phyloP scores from a whole-genome alignment of 768 basidiomycete genomes.

The Lentinula raphanica region DNA sequence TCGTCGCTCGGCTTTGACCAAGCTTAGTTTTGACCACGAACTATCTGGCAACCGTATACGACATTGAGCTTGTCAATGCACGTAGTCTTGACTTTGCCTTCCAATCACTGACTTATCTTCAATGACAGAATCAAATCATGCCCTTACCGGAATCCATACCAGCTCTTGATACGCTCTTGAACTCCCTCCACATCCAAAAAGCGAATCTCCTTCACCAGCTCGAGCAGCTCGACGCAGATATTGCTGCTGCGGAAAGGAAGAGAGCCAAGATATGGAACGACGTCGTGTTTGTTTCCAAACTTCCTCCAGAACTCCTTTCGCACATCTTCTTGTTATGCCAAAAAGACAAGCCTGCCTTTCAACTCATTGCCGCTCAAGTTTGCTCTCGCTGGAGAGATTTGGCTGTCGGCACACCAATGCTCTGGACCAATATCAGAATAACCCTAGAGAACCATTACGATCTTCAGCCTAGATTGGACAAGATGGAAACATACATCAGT shows the following conservation, averaged over 20 bases:
- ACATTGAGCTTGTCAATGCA: too few species aligned
- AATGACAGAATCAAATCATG: neutral
- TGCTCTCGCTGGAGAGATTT: slow-evolving; percentile 39
- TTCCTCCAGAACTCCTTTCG: slow-evolving; percentile 38
- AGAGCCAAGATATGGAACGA: slow-evolving; percentile 32
- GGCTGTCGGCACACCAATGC: slow-evolving; percentile 32
- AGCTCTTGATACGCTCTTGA: neutral
- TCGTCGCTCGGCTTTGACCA: too few species aligned
- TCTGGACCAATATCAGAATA: slow-evolving; percentile 40
- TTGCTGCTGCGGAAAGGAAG: slow-evolving; percentile 24
- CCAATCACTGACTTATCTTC: too few species aligned
- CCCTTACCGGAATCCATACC: neutral
- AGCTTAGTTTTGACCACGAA: too few species aligned
- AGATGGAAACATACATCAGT: slow-evolving; percentile 26
- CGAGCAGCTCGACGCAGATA: slow-evolving; percentile 25
- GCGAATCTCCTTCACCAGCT: slow-evolving; percentile 28
- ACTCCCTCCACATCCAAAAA: neutral
- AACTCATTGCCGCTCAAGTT: slow-evolving; percentile 39
- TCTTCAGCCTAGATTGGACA: slow-evolving; percentile 17
- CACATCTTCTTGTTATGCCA: slow-evolving; percentile 33
- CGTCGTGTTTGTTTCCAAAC: slow-evolving; percentile 24
- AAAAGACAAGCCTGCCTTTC: slow-evolving; percentile 20
- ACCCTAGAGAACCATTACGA: slow-evolving; percentile 20
- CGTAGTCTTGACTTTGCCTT: too few species aligned
- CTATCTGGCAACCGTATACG: too few species aligned